Percentiles rank a stretch among this genome's conserved stretches.
Evolutionary conservation across 495 filamentous ascomycete genomes (phyloP).

Genomic region (Pseudevernia furfuracea): DNA sequence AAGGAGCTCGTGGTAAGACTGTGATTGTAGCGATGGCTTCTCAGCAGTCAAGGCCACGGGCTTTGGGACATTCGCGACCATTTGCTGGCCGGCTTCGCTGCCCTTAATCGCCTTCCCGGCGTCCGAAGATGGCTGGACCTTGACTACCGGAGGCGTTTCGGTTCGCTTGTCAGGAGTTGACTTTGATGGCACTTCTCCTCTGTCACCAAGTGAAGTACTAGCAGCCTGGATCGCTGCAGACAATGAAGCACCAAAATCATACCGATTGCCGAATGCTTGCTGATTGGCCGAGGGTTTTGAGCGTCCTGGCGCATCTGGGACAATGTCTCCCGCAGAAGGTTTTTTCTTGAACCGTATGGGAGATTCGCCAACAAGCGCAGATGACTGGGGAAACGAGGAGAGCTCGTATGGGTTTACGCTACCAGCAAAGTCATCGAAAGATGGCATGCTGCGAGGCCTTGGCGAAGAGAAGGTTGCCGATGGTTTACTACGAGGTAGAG

Average conservation of each 20-base stretch:
- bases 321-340: conserved; percentile 25
- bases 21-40: conserved; percentile 67
- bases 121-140: conserved; percentile 4
- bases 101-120: conserved; percentile 4
- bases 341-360: conserved; percentile 43
- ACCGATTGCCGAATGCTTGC: conserved; percentile 82
- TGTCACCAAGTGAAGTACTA: conserved; percentile 17
- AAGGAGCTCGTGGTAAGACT: conserved; percentile 86
- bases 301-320: conserved; percentile 42
- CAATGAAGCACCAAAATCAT: conserved; percentile 87
- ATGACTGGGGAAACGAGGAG: conserved; percentile 47
- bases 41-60: conserved; percentile 46
- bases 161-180: conserved; percentile 33
- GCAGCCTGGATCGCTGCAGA: conserved; percentile 62
- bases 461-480: conserved; percentile 41
- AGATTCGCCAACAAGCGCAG: conserved; percentile 31
- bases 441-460: conserved; percentile 56
- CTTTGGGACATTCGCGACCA: conserved; percentile 27
- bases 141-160: neutral
- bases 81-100: neutral
- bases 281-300: conserved; percentile 55
- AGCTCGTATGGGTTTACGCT: conserved; percentile 48
- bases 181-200: conserved; percentile 23
- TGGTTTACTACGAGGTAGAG: conserved; percentile 71
- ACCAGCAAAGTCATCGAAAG: conserved; percentile 59